Conservation (phyloP, 768 basidiomycete genomes). For the Suillus weaverae region DNA sequence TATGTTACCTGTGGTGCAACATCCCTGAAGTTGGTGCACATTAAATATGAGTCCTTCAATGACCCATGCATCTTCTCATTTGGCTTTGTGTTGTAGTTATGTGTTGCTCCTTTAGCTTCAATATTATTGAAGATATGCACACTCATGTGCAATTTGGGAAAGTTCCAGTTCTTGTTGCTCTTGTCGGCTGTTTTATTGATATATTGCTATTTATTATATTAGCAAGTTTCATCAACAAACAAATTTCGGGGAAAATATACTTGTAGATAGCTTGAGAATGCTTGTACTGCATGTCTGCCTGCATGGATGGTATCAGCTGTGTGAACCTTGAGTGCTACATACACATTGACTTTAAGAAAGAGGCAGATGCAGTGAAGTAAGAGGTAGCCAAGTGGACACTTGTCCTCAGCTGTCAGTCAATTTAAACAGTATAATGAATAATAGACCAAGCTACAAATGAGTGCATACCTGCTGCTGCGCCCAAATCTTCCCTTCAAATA, state of each 20-base stretch:
- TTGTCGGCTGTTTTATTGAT: background rate
- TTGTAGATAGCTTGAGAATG: slow-evolving; percentile 20
- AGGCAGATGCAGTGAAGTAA: slow-evolving; percentile 30
- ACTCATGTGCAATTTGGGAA: slow-evolving; percentile 34
- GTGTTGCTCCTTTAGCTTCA: slow-evolving; percentile 29
- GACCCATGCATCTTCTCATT: slow-evolving; percentile 32
- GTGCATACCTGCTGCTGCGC: background rate
- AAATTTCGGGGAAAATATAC: slow-evolving; percentile 10
- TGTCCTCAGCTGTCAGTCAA: background rate
- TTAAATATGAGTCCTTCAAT: slow-evolving; percentile 26
- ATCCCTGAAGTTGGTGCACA: slow-evolving; percentile 35
- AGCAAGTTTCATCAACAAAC: background rate
- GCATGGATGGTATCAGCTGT: slow-evolving; percentile 25
- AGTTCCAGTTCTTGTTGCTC: slow-evolving; percentile 30
- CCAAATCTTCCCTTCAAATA: background rate
- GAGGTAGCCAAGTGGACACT: slow-evolving; percentile 17
- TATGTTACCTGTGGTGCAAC: slow-evolving; percentile 30
- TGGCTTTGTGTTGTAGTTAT: slow-evolving; percentile 33
- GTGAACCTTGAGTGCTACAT: slow-evolving; percentile 31
- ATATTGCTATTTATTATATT: slow-evolving; percentile 7
- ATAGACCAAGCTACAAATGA: background rate
- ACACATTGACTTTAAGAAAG: slow-evolving; percentile 34
- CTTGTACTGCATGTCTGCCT: slow-evolving; percentile 18
- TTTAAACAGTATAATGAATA: background rate
- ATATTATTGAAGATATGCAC: slow-evolving; percentile 35